Conservation (phyloP, 768 basidiomycete genomes). For the Cyathus striatus region DNA sequence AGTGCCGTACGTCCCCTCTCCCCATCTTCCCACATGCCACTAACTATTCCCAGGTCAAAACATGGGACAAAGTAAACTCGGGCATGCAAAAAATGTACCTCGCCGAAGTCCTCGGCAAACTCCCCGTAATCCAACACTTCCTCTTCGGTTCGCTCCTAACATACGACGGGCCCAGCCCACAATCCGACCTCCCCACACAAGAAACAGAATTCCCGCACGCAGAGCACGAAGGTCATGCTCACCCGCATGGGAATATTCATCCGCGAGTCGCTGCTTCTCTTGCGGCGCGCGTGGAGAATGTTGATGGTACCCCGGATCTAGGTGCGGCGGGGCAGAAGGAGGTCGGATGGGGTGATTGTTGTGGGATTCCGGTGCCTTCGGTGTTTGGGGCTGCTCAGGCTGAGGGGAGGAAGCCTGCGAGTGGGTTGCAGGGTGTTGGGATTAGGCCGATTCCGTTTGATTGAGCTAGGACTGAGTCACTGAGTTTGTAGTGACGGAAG, state of each 20-base stretch:
- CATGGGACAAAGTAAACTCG: slow-evolving; percentile 94
- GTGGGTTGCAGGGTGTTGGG: slow-evolving; percentile 50
- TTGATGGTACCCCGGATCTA: slow-evolving; percentile 20
- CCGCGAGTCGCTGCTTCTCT: no score
- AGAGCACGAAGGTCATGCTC: slow-evolving; percentile 45
- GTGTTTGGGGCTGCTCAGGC: slow-evolving; percentile 71
- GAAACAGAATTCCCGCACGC: slow-evolving; percentile 21
- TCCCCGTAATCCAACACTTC: slow-evolving; percentile 96
- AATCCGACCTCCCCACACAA: slow-evolving; percentile 6
- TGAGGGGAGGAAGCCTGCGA: slow-evolving; percentile 34
- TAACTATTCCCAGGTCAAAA: slow-evolving; percentile 52
- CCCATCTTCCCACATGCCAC: background rate
- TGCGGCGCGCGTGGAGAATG: slow-evolving; percentile 6
- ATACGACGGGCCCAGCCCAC: slow-evolving; percentile 56
- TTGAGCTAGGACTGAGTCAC: no score
- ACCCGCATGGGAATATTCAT: slow-evolving; percentile 30
- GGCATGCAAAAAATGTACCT: slow-evolving; percentile 99
- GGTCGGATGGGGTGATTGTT: slow-evolving; percentile 85
- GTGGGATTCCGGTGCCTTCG: slow-evolving; percentile 84
- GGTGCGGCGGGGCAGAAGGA: slow-evolving; percentile 45
- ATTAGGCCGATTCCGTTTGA: slow-evolving; percentile 82
- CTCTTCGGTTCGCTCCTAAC: slow-evolving; percentile 80
- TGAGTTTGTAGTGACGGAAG: no score
- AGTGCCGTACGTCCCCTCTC: slow-evolving; percentile 52
- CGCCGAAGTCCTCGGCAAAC: slow-evolving; percentile 91